Evolutionary conservation across 495 filamentous ascomycete genomes (phyloP).

Genomic region (Chaetomium cochliodes): DNA sequence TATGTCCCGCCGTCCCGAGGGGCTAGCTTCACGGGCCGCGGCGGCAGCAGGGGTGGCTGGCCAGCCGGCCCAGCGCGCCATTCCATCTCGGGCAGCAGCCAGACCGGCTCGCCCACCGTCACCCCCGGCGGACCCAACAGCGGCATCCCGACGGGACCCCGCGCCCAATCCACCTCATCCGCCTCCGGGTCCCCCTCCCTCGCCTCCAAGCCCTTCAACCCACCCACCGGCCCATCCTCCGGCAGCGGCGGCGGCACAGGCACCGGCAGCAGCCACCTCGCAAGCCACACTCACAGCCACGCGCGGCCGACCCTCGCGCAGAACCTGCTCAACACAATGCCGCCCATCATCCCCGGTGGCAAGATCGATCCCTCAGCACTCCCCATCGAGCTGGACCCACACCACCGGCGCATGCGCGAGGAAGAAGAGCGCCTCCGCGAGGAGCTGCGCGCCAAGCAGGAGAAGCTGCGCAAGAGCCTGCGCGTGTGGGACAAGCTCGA

Average conservation of each 20-base stretch:
- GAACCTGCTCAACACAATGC: conserved; percentile 42
- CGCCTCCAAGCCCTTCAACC: conserved; percentile 46
- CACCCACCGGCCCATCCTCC: conserved; percentile 47
- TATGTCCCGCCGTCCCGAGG: conserved; percentile 41
- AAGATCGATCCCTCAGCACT: conserved; percentile 42
- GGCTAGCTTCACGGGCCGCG: conserved; percentile 39
- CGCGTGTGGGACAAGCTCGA: conserved; percentile 44
- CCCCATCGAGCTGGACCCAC: conserved; percentile 42
- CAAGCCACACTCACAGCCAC: conserved; percentile 25
- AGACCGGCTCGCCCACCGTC: conserved; percentile 33
- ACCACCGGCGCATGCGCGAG: conserved; percentile 41
- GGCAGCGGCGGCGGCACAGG: conserved; percentile 22
- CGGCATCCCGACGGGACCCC: conserved; percentile 47
- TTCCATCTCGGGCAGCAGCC: conserved; percentile 28
- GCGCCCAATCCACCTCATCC: conserved; percentile 34
- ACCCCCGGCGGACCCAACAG: conserved; percentile 35
- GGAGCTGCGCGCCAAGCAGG: conserved; percentile 46
- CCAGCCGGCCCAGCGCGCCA: conserved; percentile 37
- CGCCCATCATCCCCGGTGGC: conserved; percentile 44
- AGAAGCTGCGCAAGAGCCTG: conserved; percentile 45
- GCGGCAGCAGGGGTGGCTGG: conserved; percentile 45
- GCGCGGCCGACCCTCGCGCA: conserved; percentile 43
- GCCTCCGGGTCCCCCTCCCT: conserved; percentile 20
- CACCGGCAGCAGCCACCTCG: neutral
- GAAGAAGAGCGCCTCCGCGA: conserved; percentile 49